Evolutionary conservation across 129 eudicot species (phyloP).

Genomic region (carrot (Daucus carota)): DH1_v3.0 NC_030386.2:27842501-27843000

Average conservation of each 20-base stretch:
- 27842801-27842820: neutral
- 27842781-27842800: neutral
- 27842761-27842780: neutral
- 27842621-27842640: constrained; percentile 3
- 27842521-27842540: neutral
- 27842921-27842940: neutral
- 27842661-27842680: constrained; percentile 43
- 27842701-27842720: constrained; percentile 57
- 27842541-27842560: neutral
- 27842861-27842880: neutral
- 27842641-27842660: constrained; percentile 15
- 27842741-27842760: neutral
- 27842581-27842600: constrained; percentile 42
- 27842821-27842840: neutral
- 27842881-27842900: neutral
- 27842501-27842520: neutral
- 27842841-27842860: neutral
- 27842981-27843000: too few relatives aligned
- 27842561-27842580: constrained; percentile 35
- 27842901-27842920: neutral
- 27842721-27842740: constrained; percentile 12
- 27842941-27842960: neutral
- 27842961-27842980: too few relatives aligned
- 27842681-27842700: constrained; percentile 39
- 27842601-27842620: constrained; percentile 17